Evolutionary conservation across 768 basidiomycete genomes (phyloP), one percentile per base, ranked within the genome.

Genomic region (Lactarius pseudohatsudake): DNA sequence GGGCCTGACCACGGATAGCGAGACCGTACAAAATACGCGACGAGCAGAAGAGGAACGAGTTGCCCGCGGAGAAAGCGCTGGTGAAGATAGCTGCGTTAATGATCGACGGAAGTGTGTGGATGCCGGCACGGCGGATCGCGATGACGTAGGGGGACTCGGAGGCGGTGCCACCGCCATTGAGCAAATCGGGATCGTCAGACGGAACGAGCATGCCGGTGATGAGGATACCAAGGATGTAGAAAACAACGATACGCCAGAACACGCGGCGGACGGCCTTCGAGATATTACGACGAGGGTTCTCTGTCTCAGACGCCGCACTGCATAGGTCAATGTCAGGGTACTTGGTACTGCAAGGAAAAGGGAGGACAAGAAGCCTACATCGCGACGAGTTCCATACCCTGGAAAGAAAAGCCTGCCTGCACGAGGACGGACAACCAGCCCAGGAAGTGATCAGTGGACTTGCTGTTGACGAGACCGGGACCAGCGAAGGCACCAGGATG

Each of bases 101-200:
- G 72, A 93, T 83, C 56, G 85, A 84, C 7, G 86, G 85, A 38
- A 90, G 78, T 11, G 62, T 85, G 78, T 84, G 86, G 73, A 92
- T 84, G 13, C 91, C 89, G 0, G 90, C 88, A 47, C 83, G 81
- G 55, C 77, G 82, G 70, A 94, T 86, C 22, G 91, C 92, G 69
- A 94, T 88, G 62, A 94, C 92, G 76, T 91, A 96, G 3, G 93
- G 93, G 4, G 91, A 92, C 61, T 87, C 75, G 0, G 88, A 85
- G n/a, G 91, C 92, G 55, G 84, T 90, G 59, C 85, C 85, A 32
- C 80, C 73, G 76, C 68, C 64, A 63, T 77, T 73, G 50, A 88
- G 80, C 50, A 92, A 78, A 13, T 76, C 73, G 0, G 75, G 72
- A 73, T 93, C 86, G 72, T 87, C 79, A 69, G 82, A 90, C 1